phyloP scores from a whole-genome alignment of 2,329 filamentous ascomycete species.

The Calonectria pseudoreteaudii region DNA sequence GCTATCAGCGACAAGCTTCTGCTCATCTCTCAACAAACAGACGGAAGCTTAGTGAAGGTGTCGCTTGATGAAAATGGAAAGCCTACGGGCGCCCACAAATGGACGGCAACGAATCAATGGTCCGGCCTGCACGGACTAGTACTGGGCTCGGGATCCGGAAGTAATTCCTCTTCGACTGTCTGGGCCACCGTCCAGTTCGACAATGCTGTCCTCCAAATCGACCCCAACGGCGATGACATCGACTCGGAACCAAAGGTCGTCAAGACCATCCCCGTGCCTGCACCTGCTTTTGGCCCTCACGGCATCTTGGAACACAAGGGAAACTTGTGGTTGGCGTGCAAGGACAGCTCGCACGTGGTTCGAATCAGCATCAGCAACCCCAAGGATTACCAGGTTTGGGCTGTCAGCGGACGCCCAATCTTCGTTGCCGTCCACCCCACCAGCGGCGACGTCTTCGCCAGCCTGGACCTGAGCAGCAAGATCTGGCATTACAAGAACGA shows the following conservation, averaged over 20 bases:
- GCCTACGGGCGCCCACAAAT: not conserved
- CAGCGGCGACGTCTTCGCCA: not conserved
- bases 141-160: not conserved
- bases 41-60: not conserved
- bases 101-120: not conserved
- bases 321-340: not conserved
- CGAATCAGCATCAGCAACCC: constrained; percentile 6
- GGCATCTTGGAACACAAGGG: not conserved
- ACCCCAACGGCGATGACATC: not conserved
- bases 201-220: not conserved
- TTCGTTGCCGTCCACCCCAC: not conserved
- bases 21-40: not conserved
- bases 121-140: not conserved
- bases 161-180: not conserved
- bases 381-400: not conserved
- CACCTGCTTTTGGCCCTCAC: not conserved
- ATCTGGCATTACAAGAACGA: constrained; percentile 7
- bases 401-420: not conserved
- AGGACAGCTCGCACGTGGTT: not conserved
- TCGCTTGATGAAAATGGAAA: not conserved
- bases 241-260: not conserved
- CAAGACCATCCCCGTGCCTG: not conserved
- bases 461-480: not conserved
- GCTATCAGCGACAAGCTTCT: not conserved
- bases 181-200: not conserved